These are phyloP conservation scores for Volvox reticuliferus DNA, from an alignment of 139 green algal species.

Conservation along the genomic window DNA sequence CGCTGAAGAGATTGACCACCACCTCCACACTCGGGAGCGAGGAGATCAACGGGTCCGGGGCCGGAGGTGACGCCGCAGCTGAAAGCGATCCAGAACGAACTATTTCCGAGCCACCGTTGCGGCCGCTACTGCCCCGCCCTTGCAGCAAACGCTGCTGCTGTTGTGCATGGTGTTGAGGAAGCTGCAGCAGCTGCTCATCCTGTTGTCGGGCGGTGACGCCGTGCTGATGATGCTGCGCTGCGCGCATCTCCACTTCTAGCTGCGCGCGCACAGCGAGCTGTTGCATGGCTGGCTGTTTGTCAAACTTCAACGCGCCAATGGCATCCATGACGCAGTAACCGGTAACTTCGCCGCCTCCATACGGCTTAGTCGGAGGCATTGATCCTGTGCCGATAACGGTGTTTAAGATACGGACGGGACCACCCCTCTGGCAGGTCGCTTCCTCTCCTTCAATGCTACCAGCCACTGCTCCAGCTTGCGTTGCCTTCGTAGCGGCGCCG, in stretches of 20 bases:
- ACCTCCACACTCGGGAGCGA: constrained; percentile 32
- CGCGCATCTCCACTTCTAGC: constrained; percentile 9
- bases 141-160: background rate
- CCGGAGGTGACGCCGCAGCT: background rate
- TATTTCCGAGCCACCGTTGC: background rate
- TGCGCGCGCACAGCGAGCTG: constrained; percentile 34
- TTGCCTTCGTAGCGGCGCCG: too few relatives aligned
- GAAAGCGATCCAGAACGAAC: background rate
- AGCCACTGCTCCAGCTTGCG: too few relatives aligned
- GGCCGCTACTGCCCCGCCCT: background rate
- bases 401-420: too few relatives aligned
- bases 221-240: background rate
- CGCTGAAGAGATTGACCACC: constrained; percentile 14
- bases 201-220: background rate
- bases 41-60: background rate
- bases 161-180: background rate
- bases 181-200: too few relatives aligned
- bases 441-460: too few relatives aligned
- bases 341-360: background rate
- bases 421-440: too few relatives aligned
- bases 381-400: too few relatives aligned
- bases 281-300: constrained; percentile 26
- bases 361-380: too few relatives aligned
- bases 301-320: background rate
- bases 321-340: constrained; percentile 37